Evolutionary conservation across 345 rosid genomes (phyloP).

Genomic region (Triadica sebifera): DNA sequence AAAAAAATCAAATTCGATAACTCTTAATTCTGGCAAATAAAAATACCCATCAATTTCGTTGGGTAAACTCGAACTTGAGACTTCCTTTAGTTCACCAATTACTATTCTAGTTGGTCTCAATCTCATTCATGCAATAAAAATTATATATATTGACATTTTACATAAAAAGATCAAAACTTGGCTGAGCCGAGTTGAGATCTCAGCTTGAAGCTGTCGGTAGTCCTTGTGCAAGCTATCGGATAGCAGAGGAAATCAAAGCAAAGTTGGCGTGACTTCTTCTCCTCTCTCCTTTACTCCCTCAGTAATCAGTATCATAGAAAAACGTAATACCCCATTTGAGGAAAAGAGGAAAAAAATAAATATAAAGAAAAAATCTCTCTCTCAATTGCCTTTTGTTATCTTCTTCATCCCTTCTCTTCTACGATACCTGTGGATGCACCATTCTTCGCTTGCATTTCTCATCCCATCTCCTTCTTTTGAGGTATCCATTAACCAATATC

Average conservation of each 20-base stretch:
- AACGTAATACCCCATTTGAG: not conserved
- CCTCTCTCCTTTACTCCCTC: not conserved
- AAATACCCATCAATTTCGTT: no score
- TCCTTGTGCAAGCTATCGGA: conserved; percentile 6
- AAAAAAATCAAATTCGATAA: no score
- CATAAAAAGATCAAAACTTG: no score
- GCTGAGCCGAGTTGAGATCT: conserved; percentile 18
- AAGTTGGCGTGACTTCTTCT: not conserved
- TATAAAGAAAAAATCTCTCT: not conserved
- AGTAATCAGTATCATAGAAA: not conserved
- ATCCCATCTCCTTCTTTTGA: conserved; percentile 6
- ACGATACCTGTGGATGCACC: conserved; percentile 29
- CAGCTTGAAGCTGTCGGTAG: conserved; percentile 32
- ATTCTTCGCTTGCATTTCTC: conserved; percentile 10
- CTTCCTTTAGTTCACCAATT: no score
- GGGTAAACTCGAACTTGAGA: no score
- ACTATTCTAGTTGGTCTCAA: no score
- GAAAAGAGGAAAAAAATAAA: not conserved
- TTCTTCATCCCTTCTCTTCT: conserved; percentile 27
- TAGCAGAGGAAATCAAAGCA: conserved; percentile 5
- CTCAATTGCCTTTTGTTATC: not conserved
- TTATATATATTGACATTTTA: no score
- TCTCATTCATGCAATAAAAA: no score
- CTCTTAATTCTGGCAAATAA: no score
- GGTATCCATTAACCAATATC: not conserved